Evolutionary conservation across 2,329 filamentous ascomycete genomes (phyloP).

Genomic region (Colletotrichum kahawae): DNA sequence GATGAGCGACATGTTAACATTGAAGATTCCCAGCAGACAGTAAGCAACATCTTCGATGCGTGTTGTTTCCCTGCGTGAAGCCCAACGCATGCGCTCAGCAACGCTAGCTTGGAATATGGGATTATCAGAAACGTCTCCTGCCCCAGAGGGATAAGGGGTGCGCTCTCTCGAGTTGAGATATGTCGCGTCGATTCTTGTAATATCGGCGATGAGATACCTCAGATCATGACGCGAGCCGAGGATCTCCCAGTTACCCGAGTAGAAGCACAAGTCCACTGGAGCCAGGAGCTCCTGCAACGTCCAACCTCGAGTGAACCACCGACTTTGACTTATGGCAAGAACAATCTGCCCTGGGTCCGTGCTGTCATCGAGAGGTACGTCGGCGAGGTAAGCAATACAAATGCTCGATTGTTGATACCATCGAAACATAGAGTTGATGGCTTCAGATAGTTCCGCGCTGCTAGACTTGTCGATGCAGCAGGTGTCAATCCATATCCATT

Average conservation of each 20-base stretch:
- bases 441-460: conserved; percentile 25
- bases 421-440: conserved; percentile 25
- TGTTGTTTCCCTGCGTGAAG: conserved; percentile 24
- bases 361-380: conserved; percentile 10
- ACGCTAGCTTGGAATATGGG: neutral
- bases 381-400: conserved; percentile 33
- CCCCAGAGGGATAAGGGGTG: no score
- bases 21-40: conserved; percentile 30
- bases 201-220: no score
- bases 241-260: neutral
- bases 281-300: neutral
- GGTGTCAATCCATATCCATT: conserved; percentile 27
- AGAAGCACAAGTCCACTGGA: neutral
- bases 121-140: no score
- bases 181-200: no score
- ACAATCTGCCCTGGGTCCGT: no score
- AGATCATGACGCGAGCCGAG: no score
- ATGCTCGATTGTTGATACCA: conserved; percentile 22
- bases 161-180: no score
- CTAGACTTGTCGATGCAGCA: conserved; percentile 29
- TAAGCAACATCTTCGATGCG: conserved; percentile 29
- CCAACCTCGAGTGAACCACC: neutral
- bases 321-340: neutral
- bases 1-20: conserved; percentile 26
- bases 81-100: conserved; percentile 23